Percentiles rank a stretch among this genome's conserved stretches.
Evolutionary conservation across 257 asterid genomes (phyloP).

Genomic region (Solanum tarapatanum): DNA sequence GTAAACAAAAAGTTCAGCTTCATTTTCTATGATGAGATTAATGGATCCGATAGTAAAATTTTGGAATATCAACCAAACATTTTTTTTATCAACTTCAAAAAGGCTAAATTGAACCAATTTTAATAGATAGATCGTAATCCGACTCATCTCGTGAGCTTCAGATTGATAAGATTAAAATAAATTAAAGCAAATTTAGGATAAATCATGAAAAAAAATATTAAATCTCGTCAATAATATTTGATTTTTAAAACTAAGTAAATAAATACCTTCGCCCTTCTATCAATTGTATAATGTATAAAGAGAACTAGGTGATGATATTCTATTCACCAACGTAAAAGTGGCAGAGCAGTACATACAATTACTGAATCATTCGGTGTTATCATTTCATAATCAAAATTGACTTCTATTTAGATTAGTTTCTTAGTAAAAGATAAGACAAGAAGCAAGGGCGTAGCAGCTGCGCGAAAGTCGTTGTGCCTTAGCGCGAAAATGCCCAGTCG

Average conservation of each 20-base stretch:
- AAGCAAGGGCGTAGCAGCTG: neutral
- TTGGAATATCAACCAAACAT: too few species aligned
- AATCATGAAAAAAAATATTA: neutral
- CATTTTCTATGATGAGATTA: neutral
- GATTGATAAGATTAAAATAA: neutral
- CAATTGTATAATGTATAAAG: neutral
- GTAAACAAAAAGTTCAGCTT: too few species aligned
- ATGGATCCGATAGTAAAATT: neutral
- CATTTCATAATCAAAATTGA: neutral
- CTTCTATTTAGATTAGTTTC: neutral
- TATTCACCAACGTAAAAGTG: neutral
- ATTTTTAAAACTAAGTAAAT: neutral
- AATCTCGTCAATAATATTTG: accelerated
- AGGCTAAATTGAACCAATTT: neutral
- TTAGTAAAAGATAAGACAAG: neutral
- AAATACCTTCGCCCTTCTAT: neutral
- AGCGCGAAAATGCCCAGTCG: neutral
- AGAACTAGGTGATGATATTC: neutral
- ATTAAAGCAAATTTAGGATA: neutral
- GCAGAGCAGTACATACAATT: too few species aligned
- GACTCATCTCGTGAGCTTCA: neutral
- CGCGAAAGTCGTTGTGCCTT: neutral
- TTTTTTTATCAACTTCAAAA: neutral
- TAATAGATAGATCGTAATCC: neutral
- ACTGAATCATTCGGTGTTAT: too few species aligned